phyloP scores from a whole-genome alignment of 164 flowering plant genomes.

The Vitis labrusca region DNA sequence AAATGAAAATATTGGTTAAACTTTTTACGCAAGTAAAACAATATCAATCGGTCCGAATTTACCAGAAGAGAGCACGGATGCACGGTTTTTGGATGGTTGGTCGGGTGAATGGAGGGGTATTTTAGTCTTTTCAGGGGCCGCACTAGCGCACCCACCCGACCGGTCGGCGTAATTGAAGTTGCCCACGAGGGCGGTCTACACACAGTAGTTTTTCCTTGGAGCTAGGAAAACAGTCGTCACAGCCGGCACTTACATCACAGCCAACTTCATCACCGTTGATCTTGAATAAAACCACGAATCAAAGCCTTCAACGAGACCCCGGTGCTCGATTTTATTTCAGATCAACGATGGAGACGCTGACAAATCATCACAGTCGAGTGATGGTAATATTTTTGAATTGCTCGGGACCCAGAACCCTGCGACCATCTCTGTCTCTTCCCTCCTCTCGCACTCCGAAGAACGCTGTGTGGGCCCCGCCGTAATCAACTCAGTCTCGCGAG shows the following conservation, averaged over 20 bases:
- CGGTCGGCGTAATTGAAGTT: not conserved
- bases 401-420: not conserved
- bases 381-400: not conserved
- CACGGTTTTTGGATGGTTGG: too few relatives aligned
- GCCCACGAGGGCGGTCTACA: not conserved
- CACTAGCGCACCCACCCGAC: not conserved
- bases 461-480: slow-evolving; percentile 4
- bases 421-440: slow-evolving; percentile 18
- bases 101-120: too few relatives aligned
- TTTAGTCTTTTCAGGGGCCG: not conserved
- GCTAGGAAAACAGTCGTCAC: not conserved
- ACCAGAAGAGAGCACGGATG: too few relatives aligned
- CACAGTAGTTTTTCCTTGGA: not conserved
- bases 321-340: too few relatives aligned
- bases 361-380: not conserved
- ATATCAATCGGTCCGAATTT: too few relatives aligned
- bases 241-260: not conserved
- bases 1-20: too few relatives aligned
- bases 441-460: not conserved
- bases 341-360: not conserved
- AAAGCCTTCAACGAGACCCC: too few relatives aligned
- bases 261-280: not conserved
- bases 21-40: too few relatives aligned
- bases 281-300: not conserved
- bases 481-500: too few relatives aligned